Evolutionary conservation across 257 asterid species (phyloP).

Genomic region (Solanum neorickii): DNA sequence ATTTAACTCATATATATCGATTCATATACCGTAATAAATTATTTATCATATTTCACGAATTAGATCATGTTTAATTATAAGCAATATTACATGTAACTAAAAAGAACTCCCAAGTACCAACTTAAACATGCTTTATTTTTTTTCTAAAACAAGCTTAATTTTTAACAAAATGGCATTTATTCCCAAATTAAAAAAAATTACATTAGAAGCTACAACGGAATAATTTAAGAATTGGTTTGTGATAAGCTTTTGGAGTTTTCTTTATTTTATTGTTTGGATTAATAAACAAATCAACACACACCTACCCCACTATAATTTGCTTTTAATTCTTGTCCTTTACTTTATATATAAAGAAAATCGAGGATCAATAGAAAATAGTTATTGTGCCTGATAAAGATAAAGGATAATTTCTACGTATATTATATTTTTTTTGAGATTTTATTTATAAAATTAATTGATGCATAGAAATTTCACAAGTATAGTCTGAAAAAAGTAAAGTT

Average conservation of each 20-base stretch:
- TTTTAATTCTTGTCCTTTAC: not conserved
- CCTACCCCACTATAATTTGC: not conserved
- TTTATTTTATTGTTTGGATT: not conserved
- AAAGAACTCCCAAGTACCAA: not conserved
- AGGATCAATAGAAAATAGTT: too few species aligned
- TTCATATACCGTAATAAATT: not conserved
- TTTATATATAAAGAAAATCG: not conserved
- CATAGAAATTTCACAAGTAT: too few species aligned
- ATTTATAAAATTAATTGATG: too few species aligned
- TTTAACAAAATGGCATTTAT: not conserved
- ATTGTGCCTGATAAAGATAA: too few species aligned
- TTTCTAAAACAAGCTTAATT: not conserved
- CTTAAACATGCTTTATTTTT: not conserved
- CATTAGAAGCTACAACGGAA: not conserved
- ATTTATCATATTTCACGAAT: not conserved
- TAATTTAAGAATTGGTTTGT: not conserved
- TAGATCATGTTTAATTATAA: not conserved
- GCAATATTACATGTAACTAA: not conserved
- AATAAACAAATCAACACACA: not conserved
- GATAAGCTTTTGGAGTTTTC: not conserved
- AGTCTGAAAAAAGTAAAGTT: too few species aligned
- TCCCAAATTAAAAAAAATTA: not conserved
- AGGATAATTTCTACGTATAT: too few species aligned
- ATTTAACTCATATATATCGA: not conserved
- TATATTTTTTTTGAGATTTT: accelerated